These are phyloP conservation scores for Fragaria vesca DNA, from an alignment of 306 rosid species.

Conservation along the genomic window DNA sequence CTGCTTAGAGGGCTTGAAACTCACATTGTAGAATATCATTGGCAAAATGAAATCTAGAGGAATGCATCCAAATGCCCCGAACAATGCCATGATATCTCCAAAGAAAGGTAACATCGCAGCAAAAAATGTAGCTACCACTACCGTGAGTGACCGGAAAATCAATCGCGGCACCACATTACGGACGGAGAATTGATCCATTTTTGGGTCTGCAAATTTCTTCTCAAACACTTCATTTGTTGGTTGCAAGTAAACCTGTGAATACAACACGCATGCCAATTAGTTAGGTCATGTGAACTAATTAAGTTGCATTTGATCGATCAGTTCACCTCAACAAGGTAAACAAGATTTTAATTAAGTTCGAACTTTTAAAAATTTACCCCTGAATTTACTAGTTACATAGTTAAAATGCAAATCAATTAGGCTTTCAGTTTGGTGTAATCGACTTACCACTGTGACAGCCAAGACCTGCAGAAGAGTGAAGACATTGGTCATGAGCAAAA, in stretches of 20 bases:
- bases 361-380: no score
- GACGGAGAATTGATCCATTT: conserved; percentile 48
- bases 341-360: background rate
- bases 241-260: conserved; percentile 65
- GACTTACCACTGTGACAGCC: conserved; percentile 61
- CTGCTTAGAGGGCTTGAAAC: conserved; percentile 75
- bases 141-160: conserved; percentile 55
- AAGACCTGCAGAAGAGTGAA: conserved; percentile 60
- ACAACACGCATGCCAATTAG: background rate
- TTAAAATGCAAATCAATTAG: background rate
- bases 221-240: conserved; percentile 80
- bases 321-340: background rate
- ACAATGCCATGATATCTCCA: conserved; percentile 70
- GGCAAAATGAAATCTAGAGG: conserved; percentile 86
- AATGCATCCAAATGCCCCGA: conserved; percentile 79
- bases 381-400: background rate
- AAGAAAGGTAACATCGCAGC: conserved; percentile 92
- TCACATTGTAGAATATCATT: conserved; percentile 61
- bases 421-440: no score
- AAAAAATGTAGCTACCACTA: conserved; percentile 49
- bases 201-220: conserved; percentile 57
- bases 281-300: background rate
- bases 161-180: conserved; percentile 67
- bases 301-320: background rate
- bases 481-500: conserved; percentile 61